Base-by-base conservation (phyloP, 192 early-diverging fungal genomes). In the Backusella circina region DNA sequence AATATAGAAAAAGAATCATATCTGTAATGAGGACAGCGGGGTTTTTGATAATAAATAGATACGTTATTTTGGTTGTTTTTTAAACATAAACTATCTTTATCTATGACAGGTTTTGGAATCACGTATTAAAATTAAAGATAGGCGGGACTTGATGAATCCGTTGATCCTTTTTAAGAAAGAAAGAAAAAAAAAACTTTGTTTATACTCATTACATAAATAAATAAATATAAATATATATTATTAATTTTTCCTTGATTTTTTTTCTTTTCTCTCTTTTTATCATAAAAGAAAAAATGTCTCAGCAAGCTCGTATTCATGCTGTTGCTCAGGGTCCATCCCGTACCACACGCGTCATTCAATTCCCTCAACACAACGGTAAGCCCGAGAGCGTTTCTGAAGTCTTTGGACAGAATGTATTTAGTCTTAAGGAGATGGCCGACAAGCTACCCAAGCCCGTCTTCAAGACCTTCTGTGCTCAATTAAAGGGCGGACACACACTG, bases 381-480 rank as follows among this genome's bases (percentile, higher is more conserved):
- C 88, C 88, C 37, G 72, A 87, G 72, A 95, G 92, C 80, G 88
- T 93, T 70, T 96, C 96, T 7, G 96, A 97, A 82, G 89, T 98
- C 78, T 99, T 90, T 82, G 95, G 94, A 66, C 84, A 93, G 83
- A 96, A 97, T 75, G 98, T 99, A 64, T 99, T 99, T 84, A 92
- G 93, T 61, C 87, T 95, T 64, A 95, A 95, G 89, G 88, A 91
- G 75, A 93, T 99, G 85, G 88, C 93, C 80, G 89, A 89, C 77
- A 88, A 90, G 38, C 88, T 99, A 38, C 98, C 98, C 80, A 99
- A 99, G 89, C 95, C 97, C 31, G 91, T 98, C 70, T 98, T 92
- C 84, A 90, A 91, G 69, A 92, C 90, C 50, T 99, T 98, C 88
- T 81, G 94, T 71, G 93, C 95, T 89, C 98, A 99, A 87, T 88